These are phyloP conservation scores for Filosporella fistucella DNA, from an alignment of 495 filamentous ascomycete genomes.

Conservation along the genomic window DNA sequence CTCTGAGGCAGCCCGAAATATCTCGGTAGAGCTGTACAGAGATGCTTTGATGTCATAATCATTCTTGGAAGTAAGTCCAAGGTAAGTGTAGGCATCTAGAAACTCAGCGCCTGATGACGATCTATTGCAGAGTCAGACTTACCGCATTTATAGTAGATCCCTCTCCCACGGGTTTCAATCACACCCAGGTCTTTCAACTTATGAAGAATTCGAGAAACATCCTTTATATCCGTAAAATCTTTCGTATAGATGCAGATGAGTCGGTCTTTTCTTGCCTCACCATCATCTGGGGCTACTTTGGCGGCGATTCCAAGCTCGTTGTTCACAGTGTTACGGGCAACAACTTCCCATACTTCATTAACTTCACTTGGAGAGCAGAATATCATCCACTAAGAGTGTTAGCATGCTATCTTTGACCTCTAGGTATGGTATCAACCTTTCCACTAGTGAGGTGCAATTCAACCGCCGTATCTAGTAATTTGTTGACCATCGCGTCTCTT, in stretches of 20 bases:
- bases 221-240: slow-evolving; percentile 63
- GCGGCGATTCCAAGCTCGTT: slow-evolving; percentile 63
- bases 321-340: slow-evolving; percentile 58
- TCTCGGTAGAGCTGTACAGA: slow-evolving; percentile 41
- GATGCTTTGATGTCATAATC: slow-evolving; percentile 62
- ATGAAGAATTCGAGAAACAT: slow-evolving; percentile 61
- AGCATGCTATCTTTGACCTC: slow-evolving; percentile 45
- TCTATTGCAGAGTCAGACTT: slow-evolving; percentile 17
- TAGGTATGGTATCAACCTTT: slow-evolving; percentile 38
- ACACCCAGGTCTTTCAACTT: slow-evolving; percentile 56
- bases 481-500: slow-evolving; percentile 22
- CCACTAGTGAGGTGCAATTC: slow-evolving; percentile 53
- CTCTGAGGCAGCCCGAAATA: slow-evolving; percentile 18
- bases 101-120: background rate
- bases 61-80: slow-evolving; percentile 64
- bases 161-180: slow-evolving; percentile 34
- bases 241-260: slow-evolving; percentile 75
- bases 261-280: slow-evolving; percentile 34
- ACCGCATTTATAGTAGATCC: slow-evolving; percentile 73
- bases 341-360: slow-evolving; percentile 55
- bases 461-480: slow-evolving; percentile 53
- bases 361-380: slow-evolving; percentile 54
- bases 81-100: slow-evolving; percentile 67
- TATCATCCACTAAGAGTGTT: slow-evolving; percentile 66
- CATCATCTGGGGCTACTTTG: slow-evolving; percentile 56